These are phyloP conservation scores for Ascochyta viciae-villosae DNA, from an alignment of 2,329 filamentous ascomycete genomes.

Conservation along the genomic window DNA sequence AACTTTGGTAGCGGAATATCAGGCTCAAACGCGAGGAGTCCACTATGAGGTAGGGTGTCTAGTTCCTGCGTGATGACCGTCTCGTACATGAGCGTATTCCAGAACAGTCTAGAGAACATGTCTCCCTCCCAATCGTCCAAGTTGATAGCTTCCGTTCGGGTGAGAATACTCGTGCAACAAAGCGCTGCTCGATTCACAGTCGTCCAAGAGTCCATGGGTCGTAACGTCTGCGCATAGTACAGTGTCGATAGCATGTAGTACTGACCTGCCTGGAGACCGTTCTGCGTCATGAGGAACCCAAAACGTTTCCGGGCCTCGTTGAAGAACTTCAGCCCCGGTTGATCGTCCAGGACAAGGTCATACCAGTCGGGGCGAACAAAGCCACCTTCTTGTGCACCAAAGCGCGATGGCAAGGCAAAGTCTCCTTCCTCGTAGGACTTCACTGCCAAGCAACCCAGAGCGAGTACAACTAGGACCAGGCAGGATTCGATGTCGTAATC, in stretches of 20 bases:
- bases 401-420: slow-evolving; percentile 52
- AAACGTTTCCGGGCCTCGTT: slow-evolving; percentile 61
- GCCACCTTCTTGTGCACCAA: slow-evolving; percentile 12
- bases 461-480: slow-evolving; percentile 59
- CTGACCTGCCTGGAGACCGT: slow-evolving; percentile 59
- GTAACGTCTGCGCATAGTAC: slow-evolving; percentile 61
- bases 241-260: slow-evolving; percentile 61
- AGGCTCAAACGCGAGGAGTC: slow-evolving; percentile 59
- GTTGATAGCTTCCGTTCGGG: slow-evolving; percentile 51
- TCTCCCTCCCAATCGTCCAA: slow-evolving; percentile 62
- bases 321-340: slow-evolving; percentile 60
- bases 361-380: slow-evolving; percentile 47
- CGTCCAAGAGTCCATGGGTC: slow-evolving; percentile 62
- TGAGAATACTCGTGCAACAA: slow-evolving; percentile 58
- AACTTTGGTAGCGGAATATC: slow-evolving; percentile 63
- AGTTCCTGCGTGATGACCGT: slow-evolving; percentile 63
- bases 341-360: slow-evolving; percentile 46
- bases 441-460: slow-evolving; percentile 59
- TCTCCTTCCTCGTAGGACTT: slow-evolving; percentile 59
- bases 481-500: slow-evolving; percentile 61
- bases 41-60: slow-evolving; percentile 58
- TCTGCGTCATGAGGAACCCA: slow-evolving; percentile 59
- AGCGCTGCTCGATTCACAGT: slow-evolving; percentile 61
- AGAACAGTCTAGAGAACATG: slow-evolving; percentile 63
- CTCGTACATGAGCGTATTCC: slow-evolving; percentile 64